These are phyloP conservation scores for Stagonosporopsis cucurbitacearum DNA, from an alignment of 2,329 filamentous ascomycete genomes.

Conservation along the genomic window DNA sequence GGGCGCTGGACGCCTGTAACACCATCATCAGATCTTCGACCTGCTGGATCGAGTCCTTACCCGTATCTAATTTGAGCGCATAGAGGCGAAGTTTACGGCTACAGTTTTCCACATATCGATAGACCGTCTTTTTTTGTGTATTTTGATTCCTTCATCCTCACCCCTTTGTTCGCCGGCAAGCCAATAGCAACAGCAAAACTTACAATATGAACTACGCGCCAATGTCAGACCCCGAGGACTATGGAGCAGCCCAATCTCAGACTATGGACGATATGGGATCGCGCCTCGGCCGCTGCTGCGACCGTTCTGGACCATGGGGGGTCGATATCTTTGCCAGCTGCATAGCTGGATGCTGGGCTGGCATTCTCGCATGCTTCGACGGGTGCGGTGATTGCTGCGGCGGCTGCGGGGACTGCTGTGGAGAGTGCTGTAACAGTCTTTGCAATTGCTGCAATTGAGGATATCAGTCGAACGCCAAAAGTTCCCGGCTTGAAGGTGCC, in stretches of 20 bases:
- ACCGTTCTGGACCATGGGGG: constrained; percentile 21
- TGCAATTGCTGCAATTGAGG: constrained; percentile 10
- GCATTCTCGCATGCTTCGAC: constrained; percentile 17
- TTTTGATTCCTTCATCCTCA: neutral
- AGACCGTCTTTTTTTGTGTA: neutral
- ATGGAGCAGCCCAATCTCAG: constrained; percentile 10
- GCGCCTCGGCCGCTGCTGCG: constrained; percentile 13
- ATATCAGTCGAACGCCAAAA: neutral
- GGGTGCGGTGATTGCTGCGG: constrained; percentile 16
- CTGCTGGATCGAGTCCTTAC: neutral
- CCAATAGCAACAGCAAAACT: neutral
- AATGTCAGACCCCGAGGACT: constrained; percentile 15
- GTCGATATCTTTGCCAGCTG: constrained; percentile 23
- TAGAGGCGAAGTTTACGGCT: neutral
- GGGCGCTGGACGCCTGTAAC: constrained; percentile 10
- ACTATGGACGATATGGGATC: constrained; percentile 7
- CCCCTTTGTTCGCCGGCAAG: neutral
- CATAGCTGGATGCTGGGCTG: constrained; percentile 18
- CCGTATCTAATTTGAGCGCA: constrained; percentile 5
- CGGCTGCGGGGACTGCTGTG: constrained; percentile 2
- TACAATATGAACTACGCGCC: constrained; percentile 17
- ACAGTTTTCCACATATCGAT: neutral
- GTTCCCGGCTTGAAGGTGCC: neutral
- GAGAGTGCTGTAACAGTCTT: constrained; percentile 12
- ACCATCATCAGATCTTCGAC: neutral